These are phyloP conservation scores for Metahyphopichia silvanorum DNA, from an alignment of 805 yeast genomes.

Conservation along the genomic window DNA sequence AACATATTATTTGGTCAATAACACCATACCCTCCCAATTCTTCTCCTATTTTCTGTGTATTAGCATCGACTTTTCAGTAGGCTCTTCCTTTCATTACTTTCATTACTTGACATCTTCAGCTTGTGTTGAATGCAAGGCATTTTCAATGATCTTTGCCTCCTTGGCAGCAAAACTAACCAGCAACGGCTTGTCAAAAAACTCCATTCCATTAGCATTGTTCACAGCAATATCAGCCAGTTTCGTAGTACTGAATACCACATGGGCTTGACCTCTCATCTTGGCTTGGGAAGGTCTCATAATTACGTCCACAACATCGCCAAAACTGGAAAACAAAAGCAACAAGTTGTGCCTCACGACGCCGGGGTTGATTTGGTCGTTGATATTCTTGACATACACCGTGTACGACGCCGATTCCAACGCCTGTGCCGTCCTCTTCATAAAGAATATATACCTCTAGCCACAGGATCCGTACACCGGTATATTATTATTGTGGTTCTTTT, in stretches of 20 bases:
- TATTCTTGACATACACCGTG: slow-evolving; percentile 58
- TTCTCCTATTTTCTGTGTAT: too few relatives aligned
- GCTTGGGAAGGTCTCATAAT: slow-evolving; percentile 33
- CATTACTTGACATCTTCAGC: too few relatives aligned
- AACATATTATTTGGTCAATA: too few relatives aligned
- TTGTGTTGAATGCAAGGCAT: too few relatives aligned
- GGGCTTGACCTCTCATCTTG: slow-evolving; percentile 64
- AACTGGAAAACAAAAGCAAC: slow-evolving; percentile 56
- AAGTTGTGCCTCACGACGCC: slow-evolving; percentile 48
- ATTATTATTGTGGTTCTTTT: too few relatives aligned
- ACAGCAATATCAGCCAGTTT: slow-evolving; percentile 53
- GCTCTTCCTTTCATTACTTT: too few relatives aligned
- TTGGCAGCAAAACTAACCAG: slow-evolving; percentile 36
- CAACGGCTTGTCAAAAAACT: slow-evolving; percentile 52
- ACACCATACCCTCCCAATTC: too few relatives aligned
- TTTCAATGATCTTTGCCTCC: slow-evolving; percentile 25
- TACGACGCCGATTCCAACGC: slow-evolving; percentile 24
- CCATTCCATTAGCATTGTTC: slow-evolving; percentile 42
- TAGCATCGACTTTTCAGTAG: too few relatives aligned
- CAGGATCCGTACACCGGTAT: too few relatives aligned
- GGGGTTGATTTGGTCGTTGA: slow-evolving; percentile 53
- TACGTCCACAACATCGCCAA: slow-evolving; percentile 62
- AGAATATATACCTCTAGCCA: too few relatives aligned
- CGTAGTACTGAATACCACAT: slow-evolving; percentile 47
- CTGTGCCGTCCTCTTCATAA: too few relatives aligned